Percentiles rank a stretch among this genome's conserved stretches.
phyloP scores from a whole-genome alignment of 2,329 filamentous ascomycete species.

The Colletotrichum navitas region DNA sequence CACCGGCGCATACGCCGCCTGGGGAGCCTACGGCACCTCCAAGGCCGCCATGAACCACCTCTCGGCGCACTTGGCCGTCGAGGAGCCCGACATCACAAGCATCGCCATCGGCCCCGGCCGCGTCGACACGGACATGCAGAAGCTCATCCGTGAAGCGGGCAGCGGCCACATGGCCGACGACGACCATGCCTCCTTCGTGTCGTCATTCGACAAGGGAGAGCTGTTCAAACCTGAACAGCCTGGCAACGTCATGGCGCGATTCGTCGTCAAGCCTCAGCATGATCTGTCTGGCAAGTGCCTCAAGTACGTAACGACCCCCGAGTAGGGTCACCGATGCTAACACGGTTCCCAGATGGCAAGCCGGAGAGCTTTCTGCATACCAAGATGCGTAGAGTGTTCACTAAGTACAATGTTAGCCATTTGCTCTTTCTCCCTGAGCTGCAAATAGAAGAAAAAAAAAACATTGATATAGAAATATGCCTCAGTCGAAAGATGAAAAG shows the following conservation, averaged over 20 bases:
- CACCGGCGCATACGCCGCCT: conserved; percentile 73
- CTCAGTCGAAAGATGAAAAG: conserved; percentile 91
- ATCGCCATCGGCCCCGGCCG: conserved; percentile 83
- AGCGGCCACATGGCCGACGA: conserved; percentile 62
- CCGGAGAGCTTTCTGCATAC: conserved; percentile 65
- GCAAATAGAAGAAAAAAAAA: conserved; percentile 46
- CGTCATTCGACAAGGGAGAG: conserved; percentile 76
- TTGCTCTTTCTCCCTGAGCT: conserved; percentile 40
- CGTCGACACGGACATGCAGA: conserved; percentile 92
- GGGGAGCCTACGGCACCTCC: conserved; percentile 85
- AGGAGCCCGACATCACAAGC: conserved; percentile 82
- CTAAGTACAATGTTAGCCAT: conserved; percentile 43
- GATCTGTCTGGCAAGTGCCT: conserved; percentile 83
- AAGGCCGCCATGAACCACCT: conserved; percentile 90
- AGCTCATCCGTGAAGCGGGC: conserved; percentile 76
- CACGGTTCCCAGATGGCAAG: conserved; percentile 61
- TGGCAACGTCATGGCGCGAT: conserved; percentile 85
- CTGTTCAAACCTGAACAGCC: conserved; percentile 87
- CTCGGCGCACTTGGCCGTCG: conserved; percentile 76
- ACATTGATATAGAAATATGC: conserved; percentile 47
- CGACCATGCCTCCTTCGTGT: conserved; percentile 76
- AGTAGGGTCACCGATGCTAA: conserved; percentile 45
- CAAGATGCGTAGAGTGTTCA: conserved; percentile 50
- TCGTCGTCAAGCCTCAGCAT: conserved; percentile 74
- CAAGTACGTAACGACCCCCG: conserved; percentile 62